phyloP scores from a whole-genome alignment of 148 eudicot genomes.

The Cornus controversa region DNA sequence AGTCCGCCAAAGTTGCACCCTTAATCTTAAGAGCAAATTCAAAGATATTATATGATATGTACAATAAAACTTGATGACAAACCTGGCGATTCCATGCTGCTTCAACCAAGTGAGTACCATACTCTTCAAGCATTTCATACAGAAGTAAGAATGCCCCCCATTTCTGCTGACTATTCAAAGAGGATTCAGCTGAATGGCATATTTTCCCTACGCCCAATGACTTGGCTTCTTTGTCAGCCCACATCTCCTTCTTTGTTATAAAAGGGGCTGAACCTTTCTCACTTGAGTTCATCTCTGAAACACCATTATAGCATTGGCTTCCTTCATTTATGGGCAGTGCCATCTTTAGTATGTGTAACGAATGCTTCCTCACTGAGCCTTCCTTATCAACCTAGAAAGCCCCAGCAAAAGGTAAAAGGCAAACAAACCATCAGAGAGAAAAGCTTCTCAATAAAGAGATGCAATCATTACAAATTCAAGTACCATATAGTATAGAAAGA shows the following conservation, averaged over 20 bases:
- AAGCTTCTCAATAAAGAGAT: background rate
- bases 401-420: background rate
- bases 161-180: slow-evolving; percentile 45
- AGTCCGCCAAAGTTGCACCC: too few relatives aligned
- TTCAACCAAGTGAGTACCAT: slow-evolving; percentile 98
- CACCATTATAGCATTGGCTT: slow-evolving; percentile 29
- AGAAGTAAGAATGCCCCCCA: slow-evolving; percentile 92
- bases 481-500: background rate
- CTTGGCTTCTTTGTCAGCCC: slow-evolving; percentile 92
- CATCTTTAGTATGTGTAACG: slow-evolving; percentile 71
- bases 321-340: slow-evolving; percentile 43
- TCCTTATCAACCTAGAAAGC: slow-evolving; percentile 68
- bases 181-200: slow-evolving; percentile 34
- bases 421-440: background rate
- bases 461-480: background rate
- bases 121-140: slow-evolving; percentile 99
- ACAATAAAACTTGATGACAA: slow-evolving; percentile 11
- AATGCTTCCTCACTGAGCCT: slow-evolving; percentile 77
- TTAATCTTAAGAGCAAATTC: background rate
- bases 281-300: slow-evolving; percentile 40
- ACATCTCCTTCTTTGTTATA: slow-evolving; percentile 67
- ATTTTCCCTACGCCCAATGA: slow-evolving; percentile 75
- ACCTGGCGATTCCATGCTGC: slow-evolving; percentile 99
- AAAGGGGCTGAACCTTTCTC: slow-evolving; percentile 37
- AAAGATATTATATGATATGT: background rate